Evolutionary conservation across 2,329 filamentous ascomycete species (phyloP).

Genomic region (Metarhizium guizhouense): DNA sequence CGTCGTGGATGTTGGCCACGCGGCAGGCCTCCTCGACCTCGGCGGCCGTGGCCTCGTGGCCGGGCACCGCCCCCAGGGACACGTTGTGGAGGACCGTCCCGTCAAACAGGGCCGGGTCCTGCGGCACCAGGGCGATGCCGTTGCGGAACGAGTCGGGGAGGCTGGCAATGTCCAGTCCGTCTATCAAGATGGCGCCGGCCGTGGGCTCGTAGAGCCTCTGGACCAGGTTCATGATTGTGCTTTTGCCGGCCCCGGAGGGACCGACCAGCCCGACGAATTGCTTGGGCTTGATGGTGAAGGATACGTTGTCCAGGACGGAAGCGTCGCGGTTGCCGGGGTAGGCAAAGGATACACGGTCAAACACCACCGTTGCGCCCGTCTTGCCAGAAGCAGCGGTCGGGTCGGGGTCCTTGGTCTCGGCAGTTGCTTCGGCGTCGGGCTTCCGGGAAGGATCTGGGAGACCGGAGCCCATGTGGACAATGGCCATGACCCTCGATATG

Average conservation of each 20-base stretch:
- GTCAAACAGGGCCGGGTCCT: constrained; percentile 56
- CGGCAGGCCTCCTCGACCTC: constrained; percentile 44
- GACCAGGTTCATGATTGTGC: constrained; percentile 55
- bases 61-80: constrained; percentile 45
- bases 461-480: constrained; percentile 15
- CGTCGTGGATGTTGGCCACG: constrained; percentile 61
- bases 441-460: not conserved
- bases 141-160: constrained; percentile 9
- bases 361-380: constrained; percentile 18
- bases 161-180: constrained; percentile 58
- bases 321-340: constrained; percentile 38
- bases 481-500: constrained; percentile 33
- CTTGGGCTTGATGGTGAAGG: constrained; percentile 43
- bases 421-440: not conserved
- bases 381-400: no score
- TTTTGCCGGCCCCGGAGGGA: constrained; percentile 58
- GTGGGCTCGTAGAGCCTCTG: constrained; percentile 62
- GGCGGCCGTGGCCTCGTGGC: constrained; percentile 35
- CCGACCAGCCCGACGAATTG: constrained; percentile 62
- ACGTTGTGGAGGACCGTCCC: constrained; percentile 47
- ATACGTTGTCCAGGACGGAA: constrained; percentile 46
- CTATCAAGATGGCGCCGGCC: constrained; percentile 44
- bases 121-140: constrained; percentile 60
- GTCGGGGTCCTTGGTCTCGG: not conserved
- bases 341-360: constrained; percentile 17